A percentile compares a stretch with the other conserved stretches of the same genome.
Conservation (phyloP, 305 asterid genomes). For the Petunia hybrid region DNA sequence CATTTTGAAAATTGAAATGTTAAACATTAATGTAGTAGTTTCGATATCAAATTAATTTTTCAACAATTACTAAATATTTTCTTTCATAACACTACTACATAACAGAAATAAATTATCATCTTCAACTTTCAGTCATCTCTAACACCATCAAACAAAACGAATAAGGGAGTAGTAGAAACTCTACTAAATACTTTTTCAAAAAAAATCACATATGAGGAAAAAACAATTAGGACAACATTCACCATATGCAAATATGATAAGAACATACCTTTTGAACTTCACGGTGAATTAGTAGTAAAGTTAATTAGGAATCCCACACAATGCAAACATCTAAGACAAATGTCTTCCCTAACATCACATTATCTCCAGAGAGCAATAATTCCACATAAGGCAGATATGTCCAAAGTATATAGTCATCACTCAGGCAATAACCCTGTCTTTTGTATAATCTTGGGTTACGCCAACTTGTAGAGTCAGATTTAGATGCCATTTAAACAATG, state of each 20-base stretch:
- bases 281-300: background rate
- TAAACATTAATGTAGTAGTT: background rate
- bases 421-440: background rate
- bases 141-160: too few relatives aligned
- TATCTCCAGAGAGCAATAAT: background rate
- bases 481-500: background rate
- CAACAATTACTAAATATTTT: background rate
- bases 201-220: background rate
- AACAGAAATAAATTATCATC: background rate
- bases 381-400: background rate
- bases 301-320: conserved; percentile 1
- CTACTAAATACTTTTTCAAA: background rate
- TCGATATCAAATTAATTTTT: background rate
- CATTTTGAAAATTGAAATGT: background rate
- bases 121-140: too few relatives aligned
- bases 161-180: too few relatives aligned
- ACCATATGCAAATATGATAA: background rate
- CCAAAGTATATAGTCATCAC: background rate
- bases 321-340: background rate
- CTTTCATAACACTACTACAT: background rate
- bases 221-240: background rate
- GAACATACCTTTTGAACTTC: background rate
- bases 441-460: background rate
- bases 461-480: background rate
- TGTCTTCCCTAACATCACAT: background rate